A percentile compares a stretch with the other conserved stretches of the same genome.
Evolutionary conservation across 1,284 basidiomycete genomes (phyloP).

Genomic region (Rhodotorula mucilaginosa): DNA sequence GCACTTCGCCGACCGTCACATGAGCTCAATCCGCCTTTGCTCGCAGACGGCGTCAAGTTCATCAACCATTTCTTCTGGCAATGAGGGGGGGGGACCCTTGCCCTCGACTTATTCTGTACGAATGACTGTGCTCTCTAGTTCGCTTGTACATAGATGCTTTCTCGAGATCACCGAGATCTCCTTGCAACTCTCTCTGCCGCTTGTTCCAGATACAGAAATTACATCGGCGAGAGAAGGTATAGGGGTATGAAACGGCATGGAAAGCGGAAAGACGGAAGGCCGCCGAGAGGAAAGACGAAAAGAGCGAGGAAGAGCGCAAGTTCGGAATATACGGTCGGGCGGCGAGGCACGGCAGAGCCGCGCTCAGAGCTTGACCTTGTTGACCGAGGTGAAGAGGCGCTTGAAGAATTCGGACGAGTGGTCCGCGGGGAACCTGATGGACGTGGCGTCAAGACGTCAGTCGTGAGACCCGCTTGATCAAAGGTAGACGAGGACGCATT

Average conservation of each 20-base stretch:
- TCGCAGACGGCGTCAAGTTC: slow-evolving; percentile 37
- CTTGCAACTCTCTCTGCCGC: not conserved
- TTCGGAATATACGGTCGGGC: not conserved
- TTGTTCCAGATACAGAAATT: not conserved
- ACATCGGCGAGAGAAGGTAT: not conserved
- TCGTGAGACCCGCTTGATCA: not conserved
- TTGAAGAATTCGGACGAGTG: slow-evolving; percentile 27
- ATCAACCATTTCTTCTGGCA: slow-evolving; percentile 40
- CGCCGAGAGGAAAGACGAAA: not conserved
- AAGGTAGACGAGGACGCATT: not conserved
- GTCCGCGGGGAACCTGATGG: slow-evolving; percentile 28
- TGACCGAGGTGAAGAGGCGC: slow-evolving; percentile 24
- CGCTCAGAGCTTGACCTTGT: slow-evolving; percentile 17
- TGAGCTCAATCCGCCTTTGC: not conserved
- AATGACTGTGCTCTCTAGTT: not conserved
- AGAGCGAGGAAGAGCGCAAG: not conserved
- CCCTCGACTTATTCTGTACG: not conserved
- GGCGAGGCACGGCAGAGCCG: not conserved
- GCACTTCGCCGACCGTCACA: not conserved
- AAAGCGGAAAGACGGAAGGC: not conserved
- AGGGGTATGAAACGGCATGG: not conserved
- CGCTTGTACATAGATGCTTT: not conserved
- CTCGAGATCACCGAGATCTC: not conserved
- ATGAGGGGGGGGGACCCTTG: not conserved
- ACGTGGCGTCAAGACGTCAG: not conserved